A percentile compares a stretch with the other conserved stretches of the same genome.
phyloP scores from a whole-genome alignment of 441 rosid genomes.

The Biscutella laevigata region DNA sequence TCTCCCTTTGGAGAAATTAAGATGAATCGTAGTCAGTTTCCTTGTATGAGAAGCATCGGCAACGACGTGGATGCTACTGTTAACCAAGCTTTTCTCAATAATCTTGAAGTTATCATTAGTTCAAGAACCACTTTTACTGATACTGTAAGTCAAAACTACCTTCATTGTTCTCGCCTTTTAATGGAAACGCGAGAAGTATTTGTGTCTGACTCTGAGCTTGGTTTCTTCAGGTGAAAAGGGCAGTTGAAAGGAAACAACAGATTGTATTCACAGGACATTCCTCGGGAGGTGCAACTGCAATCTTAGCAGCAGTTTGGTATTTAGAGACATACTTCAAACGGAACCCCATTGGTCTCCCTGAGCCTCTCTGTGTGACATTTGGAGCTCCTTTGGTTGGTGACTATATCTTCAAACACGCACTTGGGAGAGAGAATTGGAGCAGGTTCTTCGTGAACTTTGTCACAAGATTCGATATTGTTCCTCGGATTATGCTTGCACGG shows the following conservation, averaged over 20 bases:
- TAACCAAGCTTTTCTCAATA: constrained; percentile 48
- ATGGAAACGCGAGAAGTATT: not conserved
- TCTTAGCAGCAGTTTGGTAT: constrained; percentile 61
- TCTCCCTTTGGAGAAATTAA: constrained; percentile 45
- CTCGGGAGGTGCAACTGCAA: constrained; percentile 71
- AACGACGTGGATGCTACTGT: constrained; percentile 35
- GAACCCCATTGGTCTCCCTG: not conserved
- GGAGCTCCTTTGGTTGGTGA: constrained; percentile 81
- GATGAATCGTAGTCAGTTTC: constrained; percentile 34
- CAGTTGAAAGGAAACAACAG: constrained; percentile 23
- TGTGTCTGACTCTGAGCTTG: constrained; percentile 9
- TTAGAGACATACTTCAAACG: constrained; percentile 30
- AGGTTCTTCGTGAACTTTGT: constrained; percentile 57
- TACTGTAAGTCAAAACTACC: constrained; percentile 6
- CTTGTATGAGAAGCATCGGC: constrained; percentile 34
- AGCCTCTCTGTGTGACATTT: constrained; percentile 57
- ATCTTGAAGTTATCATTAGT: constrained; percentile 25
- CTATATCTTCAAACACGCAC: constrained; percentile 52
- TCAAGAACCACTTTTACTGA: constrained; percentile 22
- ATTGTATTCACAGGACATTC: constrained; percentile 84
- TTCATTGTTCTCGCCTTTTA: not conserved
- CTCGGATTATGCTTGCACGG: constrained; percentile 55
- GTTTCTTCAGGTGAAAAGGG: constrained; percentile 41
- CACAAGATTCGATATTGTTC: constrained; percentile 56
- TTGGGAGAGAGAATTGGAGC: constrained; percentile 67